phyloP scores from a whole-genome alignment of 75 land plant genomes.

The Pinus taeda region DNA sequence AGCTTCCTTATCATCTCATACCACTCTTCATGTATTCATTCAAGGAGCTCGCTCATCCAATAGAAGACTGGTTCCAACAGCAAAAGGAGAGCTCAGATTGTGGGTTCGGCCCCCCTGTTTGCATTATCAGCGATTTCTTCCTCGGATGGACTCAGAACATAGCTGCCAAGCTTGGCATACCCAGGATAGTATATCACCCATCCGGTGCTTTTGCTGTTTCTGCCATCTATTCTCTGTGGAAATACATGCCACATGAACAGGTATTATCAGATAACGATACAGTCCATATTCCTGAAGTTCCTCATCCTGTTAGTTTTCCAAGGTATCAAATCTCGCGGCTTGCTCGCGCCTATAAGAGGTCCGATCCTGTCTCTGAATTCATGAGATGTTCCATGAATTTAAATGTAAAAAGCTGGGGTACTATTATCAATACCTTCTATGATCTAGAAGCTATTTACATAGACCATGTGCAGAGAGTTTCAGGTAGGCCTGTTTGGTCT shows the following conservation, averaged over 20 bases:
- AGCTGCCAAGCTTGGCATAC: background rate
- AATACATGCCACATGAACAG: conserved; percentile 11
- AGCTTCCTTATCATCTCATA: conserved; percentile 12
- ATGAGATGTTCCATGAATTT: conserved; percentile 8
- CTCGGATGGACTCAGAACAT: background rate
- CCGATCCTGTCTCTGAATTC: conserved; percentile 24
- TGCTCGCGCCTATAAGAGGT: conserved; percentile 8
- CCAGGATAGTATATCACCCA: conserved; percentile 38
- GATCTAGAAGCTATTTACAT: conserved; percentile 26
- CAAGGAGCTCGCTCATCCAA: background rate
- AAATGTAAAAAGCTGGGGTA: conserved; percentile 34
- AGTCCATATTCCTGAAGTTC: conserved; percentile 10
- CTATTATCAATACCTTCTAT: conserved; percentile 28
- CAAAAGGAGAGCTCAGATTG: background rate
- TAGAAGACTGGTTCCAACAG: background rate
- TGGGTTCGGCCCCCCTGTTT: conserved; percentile 10
- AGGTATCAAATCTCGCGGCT: conserved; percentile 27
- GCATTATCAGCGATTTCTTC: background rate
- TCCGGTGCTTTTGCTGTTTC: conserved; percentile 21
- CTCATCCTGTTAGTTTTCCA: conserved; percentile 5
- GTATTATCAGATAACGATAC: conserved; percentile 14
- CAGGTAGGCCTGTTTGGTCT: conserved; percentile 27
- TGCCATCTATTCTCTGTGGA: conserved; percentile 8
- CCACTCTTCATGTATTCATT: background rate
- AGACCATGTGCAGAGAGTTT: conserved; percentile 11